A percentile compares a stretch with the other conserved stretches of the same genome.
Evolutionary conservation across 495 filamentous ascomycete species (phyloP).

Genomic region (Neurospora sp.): DNA sequence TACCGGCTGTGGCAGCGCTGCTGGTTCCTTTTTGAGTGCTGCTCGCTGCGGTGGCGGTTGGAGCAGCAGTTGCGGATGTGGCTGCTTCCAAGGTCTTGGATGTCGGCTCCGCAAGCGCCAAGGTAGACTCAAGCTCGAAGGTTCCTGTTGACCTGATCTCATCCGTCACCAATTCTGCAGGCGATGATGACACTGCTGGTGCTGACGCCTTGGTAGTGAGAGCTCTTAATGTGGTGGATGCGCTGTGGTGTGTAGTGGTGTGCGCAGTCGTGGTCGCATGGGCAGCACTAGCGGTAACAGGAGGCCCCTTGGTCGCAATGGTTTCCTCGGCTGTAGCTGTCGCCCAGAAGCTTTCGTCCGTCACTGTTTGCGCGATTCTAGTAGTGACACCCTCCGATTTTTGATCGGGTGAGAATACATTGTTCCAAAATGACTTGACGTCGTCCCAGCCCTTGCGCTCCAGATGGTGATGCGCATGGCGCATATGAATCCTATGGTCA

Average conservation of each 20-base stretch:
- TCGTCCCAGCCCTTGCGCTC: neutral
- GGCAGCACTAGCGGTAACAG: neutral
- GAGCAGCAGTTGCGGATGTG: constrained; percentile 1
- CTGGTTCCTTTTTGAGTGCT: constrained; percentile 32
- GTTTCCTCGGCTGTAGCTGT: neutral
- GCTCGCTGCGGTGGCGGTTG: constrained; percentile 14
- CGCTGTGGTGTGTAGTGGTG: neutral
- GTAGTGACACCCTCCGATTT: neutral
- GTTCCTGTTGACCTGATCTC: neutral
- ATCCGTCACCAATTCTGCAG: neutral
- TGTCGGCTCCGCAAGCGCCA: constrained; percentile 9
- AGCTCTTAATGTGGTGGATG: neutral
- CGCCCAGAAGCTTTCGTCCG: neutral
- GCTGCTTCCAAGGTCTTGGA: constrained; percentile 8
- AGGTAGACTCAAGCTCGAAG: neutral
- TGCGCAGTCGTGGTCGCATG: neutral
- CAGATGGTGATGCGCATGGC: neutral
- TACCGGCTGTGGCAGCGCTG: constrained; percentile 66
- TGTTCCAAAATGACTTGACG: neutral
- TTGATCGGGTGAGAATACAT: neutral
- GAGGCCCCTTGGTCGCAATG: neutral
- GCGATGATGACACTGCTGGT: neutral
- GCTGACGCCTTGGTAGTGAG: neutral
- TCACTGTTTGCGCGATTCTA: neutral
- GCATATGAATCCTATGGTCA: neutral